Percentiles rank a stretch among this genome's conserved stretches.
phyloP scores from a whole-genome alignment of 805 yeast species.

The Cyberlindnera subsufficiens region DNA sequence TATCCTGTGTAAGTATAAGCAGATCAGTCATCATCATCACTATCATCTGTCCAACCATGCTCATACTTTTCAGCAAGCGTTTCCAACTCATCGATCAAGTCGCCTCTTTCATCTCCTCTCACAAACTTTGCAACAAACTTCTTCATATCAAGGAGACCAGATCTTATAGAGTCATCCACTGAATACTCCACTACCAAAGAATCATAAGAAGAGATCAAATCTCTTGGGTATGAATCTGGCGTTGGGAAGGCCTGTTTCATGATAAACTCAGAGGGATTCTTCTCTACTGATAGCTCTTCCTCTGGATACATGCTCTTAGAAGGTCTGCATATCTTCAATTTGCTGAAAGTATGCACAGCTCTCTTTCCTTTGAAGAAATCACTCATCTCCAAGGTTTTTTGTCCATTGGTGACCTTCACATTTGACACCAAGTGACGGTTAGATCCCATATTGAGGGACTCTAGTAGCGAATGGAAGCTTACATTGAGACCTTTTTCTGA shows the following conservation, averaged over 20 bases:
- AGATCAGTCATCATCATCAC: constrained; percentile 28
- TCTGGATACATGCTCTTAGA: not conserved
- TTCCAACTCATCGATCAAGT: constrained; percentile 43
- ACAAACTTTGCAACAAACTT: constrained; percentile 26
- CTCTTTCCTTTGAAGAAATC: constrained; percentile 2
- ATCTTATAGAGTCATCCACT: constrained; percentile 15
- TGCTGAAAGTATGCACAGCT: constrained; percentile 22
- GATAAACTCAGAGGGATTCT: constrained; percentile 3
- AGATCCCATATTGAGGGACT: constrained; percentile 34
- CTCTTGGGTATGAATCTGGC: constrained; percentile 30
- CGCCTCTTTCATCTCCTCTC: constrained; percentile 46
- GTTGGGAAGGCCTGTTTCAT: constrained; percentile 13
- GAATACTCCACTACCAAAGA: constrained; percentile 15
- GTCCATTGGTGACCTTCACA: constrained; percentile 18
- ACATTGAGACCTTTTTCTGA: constrained; percentile 26
- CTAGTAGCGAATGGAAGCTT: constrained; percentile 36
- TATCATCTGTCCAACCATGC: constrained; percentile 39
- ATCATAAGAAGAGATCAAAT: constrained; percentile 11
- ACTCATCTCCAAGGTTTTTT: constrained; percentile 4
- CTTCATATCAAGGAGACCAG: constrained; percentile 19
- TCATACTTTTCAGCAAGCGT: constrained; percentile 41
- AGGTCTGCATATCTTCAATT: constrained; percentile 21
- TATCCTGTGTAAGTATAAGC: not conserved
- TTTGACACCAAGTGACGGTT: constrained; percentile 44
- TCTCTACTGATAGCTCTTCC: constrained; percentile 1